These are phyloP conservation scores for Sonneratia alba DNA, from an alignment of 345 rosid species.

Conservation along the genomic window DNA sequence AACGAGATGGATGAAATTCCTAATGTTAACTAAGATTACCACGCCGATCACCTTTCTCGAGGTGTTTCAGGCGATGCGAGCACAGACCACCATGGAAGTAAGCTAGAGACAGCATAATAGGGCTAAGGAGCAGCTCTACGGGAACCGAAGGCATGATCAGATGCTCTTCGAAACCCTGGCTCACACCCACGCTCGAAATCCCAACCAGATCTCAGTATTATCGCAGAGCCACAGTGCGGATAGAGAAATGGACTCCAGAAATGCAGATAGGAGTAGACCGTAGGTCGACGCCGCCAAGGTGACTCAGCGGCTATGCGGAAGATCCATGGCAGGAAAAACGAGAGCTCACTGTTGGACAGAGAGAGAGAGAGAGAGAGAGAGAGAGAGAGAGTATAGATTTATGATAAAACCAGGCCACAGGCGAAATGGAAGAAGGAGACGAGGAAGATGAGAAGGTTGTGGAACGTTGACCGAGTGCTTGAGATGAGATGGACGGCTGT, in stretches of 20 bases:
- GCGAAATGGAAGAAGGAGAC: neutral
- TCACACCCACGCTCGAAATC: neutral
- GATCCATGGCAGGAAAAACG: neutral
- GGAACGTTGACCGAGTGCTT: slow-evolving; percentile 1
- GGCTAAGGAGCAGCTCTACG: slow-evolving; percentile 27
- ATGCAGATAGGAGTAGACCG: neutral
- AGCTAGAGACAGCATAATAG: slow-evolving; percentile 44
- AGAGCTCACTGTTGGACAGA: neutral
- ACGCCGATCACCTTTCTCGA: slow-evolving; percentile 88
- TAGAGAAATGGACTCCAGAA: neutral
- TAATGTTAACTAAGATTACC: slow-evolving; percentile 87
- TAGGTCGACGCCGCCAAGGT: neutral
- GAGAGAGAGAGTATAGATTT: neutral
- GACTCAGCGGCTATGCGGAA: neutral
- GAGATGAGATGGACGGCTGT: slow-evolving; percentile 2
- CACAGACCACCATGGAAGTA: slow-evolving; percentile 48
- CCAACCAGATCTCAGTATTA: no score
- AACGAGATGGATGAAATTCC: slow-evolving; percentile 1
- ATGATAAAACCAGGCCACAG: neutral
- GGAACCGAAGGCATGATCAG: slow-evolving; percentile 75
- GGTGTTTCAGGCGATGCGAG: slow-evolving; percentile 76
- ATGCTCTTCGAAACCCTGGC: slow-evolving; percentile 76
- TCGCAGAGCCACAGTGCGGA: neutral
- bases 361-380: neutral
- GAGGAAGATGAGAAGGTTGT: neutral